These are phyloP conservation scores for Fistulinella cinereoalba DNA, from an alignment of 1,284 basidiomycete species.

Conservation along the genomic window DNA sequence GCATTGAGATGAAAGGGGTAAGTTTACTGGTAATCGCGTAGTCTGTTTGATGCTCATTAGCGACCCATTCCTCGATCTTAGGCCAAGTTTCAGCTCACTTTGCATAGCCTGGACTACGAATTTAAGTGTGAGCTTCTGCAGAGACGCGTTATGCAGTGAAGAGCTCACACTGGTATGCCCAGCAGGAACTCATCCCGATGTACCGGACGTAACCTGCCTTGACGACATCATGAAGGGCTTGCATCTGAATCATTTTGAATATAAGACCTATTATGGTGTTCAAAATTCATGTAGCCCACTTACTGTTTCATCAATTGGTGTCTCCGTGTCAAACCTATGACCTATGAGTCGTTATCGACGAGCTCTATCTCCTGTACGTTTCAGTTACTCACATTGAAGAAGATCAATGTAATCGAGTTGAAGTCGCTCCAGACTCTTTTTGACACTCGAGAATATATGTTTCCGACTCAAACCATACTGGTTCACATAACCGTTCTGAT, in stretches of 20 bases:
- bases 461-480: slow-evolving; percentile 55
- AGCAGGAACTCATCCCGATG: slow-evolving; percentile 51
- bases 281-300: background rate
- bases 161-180: slow-evolving; percentile 39
- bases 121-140: slow-evolving; percentile 3
- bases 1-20: slow-evolving; percentile 59
- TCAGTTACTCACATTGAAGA: slow-evolving; percentile 47
- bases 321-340: slow-evolving; percentile 32
- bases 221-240: slow-evolving; percentile 58
- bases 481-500: slow-evolving; percentile 55
- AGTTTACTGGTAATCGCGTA: slow-evolving; percentile 42
- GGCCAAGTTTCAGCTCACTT: slow-evolving; percentile 23
- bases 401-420: slow-evolving; percentile 71
- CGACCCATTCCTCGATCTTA: background rate
- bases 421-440: slow-evolving; percentile 61
- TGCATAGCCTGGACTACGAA: slow-evolving; percentile 36
- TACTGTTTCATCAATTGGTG: slow-evolving; percentile 35
- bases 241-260: slow-evolving; percentile 40
- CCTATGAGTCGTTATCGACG: slow-evolving; percentile 11
- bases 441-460: slow-evolving; percentile 74
- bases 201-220: slow-evolving; percentile 54
- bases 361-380: background rate
- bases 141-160: background rate
- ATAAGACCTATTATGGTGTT: background rate
- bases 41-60: slow-evolving; percentile 13